A percentile compares a stretch with the other conserved stretches of the same genome.
phyloP scores from a whole-genome alignment of 2,329 filamentous ascomycete species.

The Sporothrix brasiliensis region DNA sequence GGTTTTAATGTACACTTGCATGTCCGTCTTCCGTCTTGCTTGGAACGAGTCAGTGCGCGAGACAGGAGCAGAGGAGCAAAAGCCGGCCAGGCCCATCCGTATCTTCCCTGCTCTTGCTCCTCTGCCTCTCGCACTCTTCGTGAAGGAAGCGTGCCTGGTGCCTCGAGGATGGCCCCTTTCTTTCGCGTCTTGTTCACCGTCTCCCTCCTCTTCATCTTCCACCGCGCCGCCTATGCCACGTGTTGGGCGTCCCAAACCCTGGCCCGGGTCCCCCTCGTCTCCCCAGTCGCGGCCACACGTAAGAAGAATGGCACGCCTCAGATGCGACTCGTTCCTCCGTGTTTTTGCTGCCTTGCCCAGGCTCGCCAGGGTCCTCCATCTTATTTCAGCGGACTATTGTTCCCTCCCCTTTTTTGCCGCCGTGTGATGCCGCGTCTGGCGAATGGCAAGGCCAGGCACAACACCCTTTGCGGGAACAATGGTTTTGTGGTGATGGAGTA shows the following conservation, averaged over 20 bases:
- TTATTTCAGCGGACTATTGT: not conserved
- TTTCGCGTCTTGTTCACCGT: constrained; percentile 9
- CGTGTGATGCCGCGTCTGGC: constrained; percentile 25
- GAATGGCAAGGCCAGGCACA: constrained; percentile 23
- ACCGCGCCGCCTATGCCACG: constrained; percentile 17
- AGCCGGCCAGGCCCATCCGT: not conserved
- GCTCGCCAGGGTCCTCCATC: not conserved
- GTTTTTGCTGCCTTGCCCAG: not conserved
- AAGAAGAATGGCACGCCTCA: constrained; percentile 1
- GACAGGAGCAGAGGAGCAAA: not conserved
- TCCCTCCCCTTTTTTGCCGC: constrained; percentile 15
- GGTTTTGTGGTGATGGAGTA: no score
- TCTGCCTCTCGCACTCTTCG: not conserved
- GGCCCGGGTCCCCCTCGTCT: not conserved
- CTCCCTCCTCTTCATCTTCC: not conserved
- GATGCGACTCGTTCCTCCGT: not conserved
- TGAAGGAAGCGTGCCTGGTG: not conserved
- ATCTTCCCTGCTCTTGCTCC: not conserved
- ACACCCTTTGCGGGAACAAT: not conserved
- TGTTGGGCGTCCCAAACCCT: constrained; percentile 20
- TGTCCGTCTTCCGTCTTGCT: not conserved
- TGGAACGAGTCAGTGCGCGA: not conserved
- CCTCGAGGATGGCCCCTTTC: not conserved
- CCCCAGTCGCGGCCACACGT: not conserved
- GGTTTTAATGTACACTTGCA: not conserved